These are phyloP conservation scores for Komagataella populi DNA, from an alignment of 805 yeast species.

Conservation along the genomic window DNA sequence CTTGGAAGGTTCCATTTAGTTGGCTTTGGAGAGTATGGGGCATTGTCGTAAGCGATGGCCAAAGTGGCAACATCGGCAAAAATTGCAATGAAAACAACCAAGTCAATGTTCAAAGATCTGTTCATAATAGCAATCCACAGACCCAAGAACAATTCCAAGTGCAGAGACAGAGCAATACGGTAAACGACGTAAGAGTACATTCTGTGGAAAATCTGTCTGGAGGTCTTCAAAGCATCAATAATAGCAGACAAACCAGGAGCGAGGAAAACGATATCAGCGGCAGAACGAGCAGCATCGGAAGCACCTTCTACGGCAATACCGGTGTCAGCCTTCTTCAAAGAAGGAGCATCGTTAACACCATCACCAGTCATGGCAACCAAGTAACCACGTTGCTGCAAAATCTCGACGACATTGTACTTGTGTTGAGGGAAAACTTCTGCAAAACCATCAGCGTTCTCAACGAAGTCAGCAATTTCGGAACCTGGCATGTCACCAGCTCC, in stretches of 20 bases:
- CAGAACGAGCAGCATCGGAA: conserved; percentile 93
- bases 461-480: conserved; percentile 94
- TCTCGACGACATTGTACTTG: conserved; percentile 91
- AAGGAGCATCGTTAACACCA: conserved; percentile 98
- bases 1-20: conserved; percentile 96
- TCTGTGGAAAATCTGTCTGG: conserved; percentile 97
- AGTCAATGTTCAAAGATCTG: conserved; percentile 74
- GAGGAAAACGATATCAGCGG: conserved; percentile 91
- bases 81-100: conserved; percentile 92
- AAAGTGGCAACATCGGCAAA: conserved; percentile 96
- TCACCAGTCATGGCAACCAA: conserved; percentile 99
- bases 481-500: conserved; percentile 92
- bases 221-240: conserved; percentile 88
- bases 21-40: conserved; percentile 87
- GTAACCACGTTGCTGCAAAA: conserved; percentile 91
- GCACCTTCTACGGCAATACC: conserved; percentile 99
- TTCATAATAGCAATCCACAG: conserved; percentile 93
- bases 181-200: conserved; percentile 96
- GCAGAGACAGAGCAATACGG: conserved; percentile 93
- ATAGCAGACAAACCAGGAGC: conserved; percentile 94
- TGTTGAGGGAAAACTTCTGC: conserved; percentile 99
- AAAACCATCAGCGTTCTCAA: conserved; percentile 96
- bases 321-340: conserved; percentile 88
- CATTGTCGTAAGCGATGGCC: conserved; percentile 95
- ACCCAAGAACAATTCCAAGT: conserved; percentile 90